Conservation (phyloP, 768 basidiomycete genomes). For the Cyclocybe cylindracea region DNA sequence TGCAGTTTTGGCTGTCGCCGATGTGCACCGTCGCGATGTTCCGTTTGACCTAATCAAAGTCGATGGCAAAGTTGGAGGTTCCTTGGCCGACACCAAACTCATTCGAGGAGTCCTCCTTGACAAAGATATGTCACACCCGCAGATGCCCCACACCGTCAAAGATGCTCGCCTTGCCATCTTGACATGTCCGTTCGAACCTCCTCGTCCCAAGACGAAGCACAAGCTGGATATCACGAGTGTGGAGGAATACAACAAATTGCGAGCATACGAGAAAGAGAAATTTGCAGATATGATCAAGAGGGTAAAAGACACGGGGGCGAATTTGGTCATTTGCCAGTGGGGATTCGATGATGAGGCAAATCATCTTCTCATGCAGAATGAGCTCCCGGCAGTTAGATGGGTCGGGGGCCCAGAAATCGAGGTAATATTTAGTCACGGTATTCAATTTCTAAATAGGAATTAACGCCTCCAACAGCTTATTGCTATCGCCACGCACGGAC, state of each 20-base stretch:
- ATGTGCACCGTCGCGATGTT: conserved; percentile 92
- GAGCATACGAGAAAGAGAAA: conserved; percentile 95
- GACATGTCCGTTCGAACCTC: conserved; percentile 98
- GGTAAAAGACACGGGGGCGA: conserved; percentile 96
- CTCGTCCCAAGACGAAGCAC: conserved; percentile 98
- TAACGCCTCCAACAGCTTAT: conserved; percentile 62
- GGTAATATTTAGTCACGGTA: conserved; percentile 31
- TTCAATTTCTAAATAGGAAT: background rate
- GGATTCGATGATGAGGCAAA: conserved; percentile 99
- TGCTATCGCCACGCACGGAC: conserved; percentile 96
- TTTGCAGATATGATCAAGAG: conserved; percentile 96
- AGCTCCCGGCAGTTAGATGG: conserved; percentile 96
- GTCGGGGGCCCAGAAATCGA: conserved; percentile 99
- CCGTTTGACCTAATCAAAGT: conserved; percentile 99
- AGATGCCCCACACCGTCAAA: conserved; percentile 88
- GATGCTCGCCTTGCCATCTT: conserved; percentile 95
- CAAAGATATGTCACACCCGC: conserved; percentile 99
- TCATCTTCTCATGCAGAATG: conserved; percentile 96
- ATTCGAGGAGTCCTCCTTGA: conserved; percentile 98
- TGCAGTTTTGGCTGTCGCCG: conserved; percentile 92
- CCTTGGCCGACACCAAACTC: conserved; percentile 90
- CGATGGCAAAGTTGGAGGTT: conserved; percentile 97
- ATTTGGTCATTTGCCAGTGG: conserved; percentile 99
- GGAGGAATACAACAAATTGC: conserved; percentile 94
- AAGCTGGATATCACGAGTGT: conserved; percentile 96